A percentile compares a stretch with the other conserved stretches of the same genome.
Conservation (phyloP, 768 basidiomycete genomes). For the Lactarius sanguifluus region DNA sequence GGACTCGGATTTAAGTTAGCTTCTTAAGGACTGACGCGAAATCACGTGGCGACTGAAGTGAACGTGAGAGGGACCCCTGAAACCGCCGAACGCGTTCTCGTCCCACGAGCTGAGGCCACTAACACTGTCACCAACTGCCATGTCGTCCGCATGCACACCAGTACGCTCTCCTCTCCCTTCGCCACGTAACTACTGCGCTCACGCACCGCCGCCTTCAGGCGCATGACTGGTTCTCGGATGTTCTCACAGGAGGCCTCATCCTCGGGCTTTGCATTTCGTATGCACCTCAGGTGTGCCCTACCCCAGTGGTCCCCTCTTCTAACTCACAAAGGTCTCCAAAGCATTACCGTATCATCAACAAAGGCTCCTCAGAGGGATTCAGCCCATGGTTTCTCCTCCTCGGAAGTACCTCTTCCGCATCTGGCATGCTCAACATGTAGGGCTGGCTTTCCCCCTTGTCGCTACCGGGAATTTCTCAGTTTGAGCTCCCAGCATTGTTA, state of each 20-base stretch:
- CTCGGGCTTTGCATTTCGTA: conserved; percentile 31
- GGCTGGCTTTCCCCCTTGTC: conserved; percentile 31
- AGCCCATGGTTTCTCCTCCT: conserved; percentile 90
- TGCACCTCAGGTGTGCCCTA: conserved; percentile 27
- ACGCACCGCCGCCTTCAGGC: conserved; percentile 13
- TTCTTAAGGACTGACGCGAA: background rate
- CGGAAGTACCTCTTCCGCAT: conserved; percentile 80
- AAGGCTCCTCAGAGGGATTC: conserved; percentile 82
- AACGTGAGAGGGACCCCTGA: conserved; percentile 13
- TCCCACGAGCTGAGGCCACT: background rate
- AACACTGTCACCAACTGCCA: conserved; percentile 8
- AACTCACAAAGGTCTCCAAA: conserved; percentile 33
- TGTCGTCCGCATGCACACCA: conserved; percentile 26
- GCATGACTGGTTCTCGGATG: conserved; percentile 30
- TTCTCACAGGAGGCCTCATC: conserved; percentile 29
- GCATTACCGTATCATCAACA: conserved; percentile 78
- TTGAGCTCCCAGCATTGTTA: conserved; percentile 57
- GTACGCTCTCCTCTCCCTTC: conserved; percentile 4
- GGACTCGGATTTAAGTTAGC: background rate
- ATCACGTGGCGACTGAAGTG: conserved; percentile 22
- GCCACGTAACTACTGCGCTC: conserved; percentile 3
- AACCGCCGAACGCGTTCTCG: conserved; percentile 5
- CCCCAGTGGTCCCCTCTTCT: too few relatives aligned
- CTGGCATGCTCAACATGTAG: conserved; percentile 85
- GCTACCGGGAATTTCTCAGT: conserved; percentile 16